Evolutionary conservation across 352 stramenopile genomes (phyloP).

Genomic region (Globisporangium radiosum): DNA sequence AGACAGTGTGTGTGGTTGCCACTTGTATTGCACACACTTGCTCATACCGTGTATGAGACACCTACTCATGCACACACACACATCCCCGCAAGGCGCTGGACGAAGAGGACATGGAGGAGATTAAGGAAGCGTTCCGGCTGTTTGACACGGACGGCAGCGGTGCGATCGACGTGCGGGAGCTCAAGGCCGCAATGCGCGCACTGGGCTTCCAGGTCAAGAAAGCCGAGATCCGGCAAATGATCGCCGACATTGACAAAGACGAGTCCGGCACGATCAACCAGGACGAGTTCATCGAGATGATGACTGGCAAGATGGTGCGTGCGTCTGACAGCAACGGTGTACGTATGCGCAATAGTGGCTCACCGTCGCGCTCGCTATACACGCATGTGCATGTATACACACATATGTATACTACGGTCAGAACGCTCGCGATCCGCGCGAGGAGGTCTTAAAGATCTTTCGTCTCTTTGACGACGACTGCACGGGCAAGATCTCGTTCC

Average conservation of each 20-base stretch:
- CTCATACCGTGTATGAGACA: background rate
- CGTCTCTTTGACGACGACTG: conserved; percentile 94
- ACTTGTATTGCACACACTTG: background rate
- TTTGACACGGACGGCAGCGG: conserved; percentile 91
- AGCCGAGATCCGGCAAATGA: conserved; percentile 89
- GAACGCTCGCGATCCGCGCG: conserved; percentile 81
- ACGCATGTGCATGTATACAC: background rate
- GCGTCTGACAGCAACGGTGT: no score
- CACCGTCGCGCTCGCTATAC: no score
- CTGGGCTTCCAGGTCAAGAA: conserved; percentile 93
- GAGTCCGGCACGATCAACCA: conserved; percentile 84
- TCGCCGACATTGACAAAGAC: conserved; percentile 93
- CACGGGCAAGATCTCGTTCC: conserved; percentile 93
- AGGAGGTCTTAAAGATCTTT: conserved; percentile 94
- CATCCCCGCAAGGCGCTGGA: conserved; percentile 51
- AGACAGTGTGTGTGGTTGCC: background rate
- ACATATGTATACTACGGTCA: conserved; percentile 5
- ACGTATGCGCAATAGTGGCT: no score
- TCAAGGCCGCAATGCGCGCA: conserved; percentile 93
- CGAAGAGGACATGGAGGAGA: conserved; percentile 90
- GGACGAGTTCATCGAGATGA: conserved; percentile 95
- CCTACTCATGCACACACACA: background rate
- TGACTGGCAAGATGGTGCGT: conserved; percentile 89
- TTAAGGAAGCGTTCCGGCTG: conserved; percentile 92
- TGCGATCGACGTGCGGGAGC: conserved; percentile 89